Percentiles rank a stretch among this genome's conserved stretches.
Conservation (phyloP, 1,284 basidiomycete species). For the Boletus semigastroideus region DNA sequence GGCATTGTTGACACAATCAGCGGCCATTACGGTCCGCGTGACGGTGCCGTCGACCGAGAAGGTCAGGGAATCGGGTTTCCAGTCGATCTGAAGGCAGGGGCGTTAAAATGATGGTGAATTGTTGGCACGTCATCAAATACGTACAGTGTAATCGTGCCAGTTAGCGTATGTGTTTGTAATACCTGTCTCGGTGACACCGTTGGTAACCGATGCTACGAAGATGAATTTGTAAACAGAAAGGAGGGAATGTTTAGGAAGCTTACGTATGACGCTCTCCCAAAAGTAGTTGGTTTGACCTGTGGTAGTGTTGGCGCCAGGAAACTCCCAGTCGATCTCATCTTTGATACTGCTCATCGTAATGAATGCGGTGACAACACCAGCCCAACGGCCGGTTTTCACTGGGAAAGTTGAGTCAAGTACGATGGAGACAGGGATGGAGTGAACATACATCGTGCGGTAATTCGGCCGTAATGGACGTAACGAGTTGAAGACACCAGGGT, state of each 20-base stretch:
- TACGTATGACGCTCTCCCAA: constrained; percentile 75
- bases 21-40: constrained; percentile 65
- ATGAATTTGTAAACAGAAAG: neutral
- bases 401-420: constrained; percentile 1
- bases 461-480: constrained; percentile 78
- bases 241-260: constrained; percentile 29
- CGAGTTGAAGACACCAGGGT: constrained; percentile 77
- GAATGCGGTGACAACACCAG: constrained; percentile 78
- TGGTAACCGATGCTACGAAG: constrained; percentile 38
- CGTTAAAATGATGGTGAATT: neutral
- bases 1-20: constrained; percentile 49
- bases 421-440: neutral
- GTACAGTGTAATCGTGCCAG: constrained; percentile 76
- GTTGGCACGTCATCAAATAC: constrained; percentile 21
- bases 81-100: constrained; percentile 57
- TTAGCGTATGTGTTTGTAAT: constrained; percentile 62
- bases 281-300: constrained; percentile 77
- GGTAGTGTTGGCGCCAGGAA: constrained; percentile 59
- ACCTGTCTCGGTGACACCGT: constrained; percentile 47
- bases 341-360: constrained; percentile 85
- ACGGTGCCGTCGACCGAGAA: constrained; percentile 71
- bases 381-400: constrained; percentile 73
- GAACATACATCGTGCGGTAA: constrained; percentile 64
- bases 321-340: constrained; percentile 89
- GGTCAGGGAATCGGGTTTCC: constrained; percentile 66